These are phyloP conservation scores for Plantago coronopus DNA, from an alignment of 305 asterid genomes.

Conservation along the genomic window DNA sequence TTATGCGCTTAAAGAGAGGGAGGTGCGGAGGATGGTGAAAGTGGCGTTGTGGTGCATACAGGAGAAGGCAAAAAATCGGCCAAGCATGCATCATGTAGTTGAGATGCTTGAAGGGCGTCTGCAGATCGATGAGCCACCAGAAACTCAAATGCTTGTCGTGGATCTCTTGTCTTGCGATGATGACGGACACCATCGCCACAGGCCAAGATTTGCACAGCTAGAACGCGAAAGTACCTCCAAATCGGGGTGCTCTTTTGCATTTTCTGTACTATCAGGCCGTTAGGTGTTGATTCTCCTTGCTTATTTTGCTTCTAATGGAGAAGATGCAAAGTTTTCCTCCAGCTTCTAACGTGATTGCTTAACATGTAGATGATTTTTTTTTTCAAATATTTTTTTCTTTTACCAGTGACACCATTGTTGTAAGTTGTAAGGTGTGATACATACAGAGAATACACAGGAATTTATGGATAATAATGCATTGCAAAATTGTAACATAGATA, in stretches of 20 bases:
- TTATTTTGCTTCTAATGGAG: neutral
- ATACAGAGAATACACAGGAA: neutral
- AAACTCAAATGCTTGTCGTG: conserved; percentile 43
- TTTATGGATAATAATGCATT: neutral
- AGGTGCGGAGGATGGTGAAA: conserved; percentile 43
- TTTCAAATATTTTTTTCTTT: neutral
- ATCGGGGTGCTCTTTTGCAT: conserved; percentile 28
- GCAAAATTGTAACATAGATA: no score
- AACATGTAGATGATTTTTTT: neutral
- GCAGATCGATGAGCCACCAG: conserved; percentile 48
- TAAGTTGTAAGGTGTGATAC: conserved; percentile 5
- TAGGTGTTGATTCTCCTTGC: neutral
- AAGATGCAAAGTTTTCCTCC: neutral
- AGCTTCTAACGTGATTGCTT: neutral
- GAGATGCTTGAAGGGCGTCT: conserved; percentile 74
- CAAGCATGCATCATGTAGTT: conserved; percentile 62
- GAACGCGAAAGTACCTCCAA: conserved; percentile 31
- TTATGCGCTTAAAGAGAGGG: conserved; percentile 37
- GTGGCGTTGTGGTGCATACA: conserved; percentile 82
- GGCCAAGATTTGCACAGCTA: conserved; percentile 21
- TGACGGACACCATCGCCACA: conserved; percentile 4
- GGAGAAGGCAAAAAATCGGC: conserved; percentile 57
- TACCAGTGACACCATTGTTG: conserved; percentile 5
- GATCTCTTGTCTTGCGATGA: conserved; percentile 44
- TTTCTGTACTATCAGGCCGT: conserved; percentile 21